Percentiles rank a stretch among this genome's conserved stretches.
These are phyloP conservation scores for Yamagishiella unicocca DNA, from an alignment of 139 green algal species.

Conservation along the genomic window DNA sequence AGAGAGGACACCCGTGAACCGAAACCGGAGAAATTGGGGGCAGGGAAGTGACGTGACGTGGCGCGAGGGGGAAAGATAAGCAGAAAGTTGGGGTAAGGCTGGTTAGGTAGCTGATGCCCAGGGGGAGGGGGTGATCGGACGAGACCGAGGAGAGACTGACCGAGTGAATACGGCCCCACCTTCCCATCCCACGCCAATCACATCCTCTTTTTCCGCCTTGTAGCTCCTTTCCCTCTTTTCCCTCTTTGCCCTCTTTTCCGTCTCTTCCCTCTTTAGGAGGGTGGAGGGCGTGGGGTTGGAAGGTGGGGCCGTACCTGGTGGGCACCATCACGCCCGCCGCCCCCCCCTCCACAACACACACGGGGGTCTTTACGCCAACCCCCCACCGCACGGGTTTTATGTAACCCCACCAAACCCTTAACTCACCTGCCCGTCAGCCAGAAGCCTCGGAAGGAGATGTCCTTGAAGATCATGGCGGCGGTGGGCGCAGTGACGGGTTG, in stretches of 20 bases:
- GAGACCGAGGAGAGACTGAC: too few relatives aligned
- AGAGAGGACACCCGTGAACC: too few relatives aligned
- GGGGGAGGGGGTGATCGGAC: not conserved
- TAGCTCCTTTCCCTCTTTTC: too few relatives aligned
- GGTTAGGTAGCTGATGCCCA: not conserved
- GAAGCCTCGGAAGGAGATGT: constrained; percentile 84
- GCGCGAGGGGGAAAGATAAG: not conserved
- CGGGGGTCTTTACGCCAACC: not conserved
- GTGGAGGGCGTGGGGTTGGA: not conserved
- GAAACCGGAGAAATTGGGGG: too few relatives aligned
- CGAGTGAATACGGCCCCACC: too few relatives aligned
- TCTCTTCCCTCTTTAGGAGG: not conserved
- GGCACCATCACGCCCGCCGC: not conserved
- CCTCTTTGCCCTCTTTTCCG: not conserved
- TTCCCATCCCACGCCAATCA: too few relatives aligned
- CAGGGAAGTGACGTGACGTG: not conserved
- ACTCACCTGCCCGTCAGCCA: constrained; percentile 82
- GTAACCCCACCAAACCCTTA: not conserved
- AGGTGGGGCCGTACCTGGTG: not conserved
- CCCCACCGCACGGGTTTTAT: not conserved
- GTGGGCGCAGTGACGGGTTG: constrained; percentile 83
- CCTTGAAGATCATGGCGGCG: constrained; percentile 91
- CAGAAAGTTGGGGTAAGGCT: not conserved
- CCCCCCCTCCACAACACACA: not conserved
- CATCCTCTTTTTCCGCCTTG: too few relatives aligned